Evolutionary conservation across 768 basidiomycete species (phyloP), one percentile per base, ranked within the genome.

Genomic region (Mrakia blollopis): DNA sequence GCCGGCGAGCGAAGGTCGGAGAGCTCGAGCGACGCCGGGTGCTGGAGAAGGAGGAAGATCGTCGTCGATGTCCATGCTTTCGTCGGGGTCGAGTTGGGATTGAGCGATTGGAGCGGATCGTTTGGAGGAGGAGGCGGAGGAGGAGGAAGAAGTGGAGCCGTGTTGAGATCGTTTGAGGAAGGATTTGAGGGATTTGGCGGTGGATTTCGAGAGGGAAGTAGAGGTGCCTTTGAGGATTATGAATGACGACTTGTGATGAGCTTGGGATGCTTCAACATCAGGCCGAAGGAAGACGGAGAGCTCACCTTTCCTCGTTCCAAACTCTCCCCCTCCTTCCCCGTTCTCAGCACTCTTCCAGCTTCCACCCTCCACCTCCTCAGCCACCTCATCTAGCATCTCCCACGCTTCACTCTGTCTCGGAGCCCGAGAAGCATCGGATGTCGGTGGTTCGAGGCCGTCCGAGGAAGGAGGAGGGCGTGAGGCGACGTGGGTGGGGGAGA

Each of bases 311-410:
- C 41, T 62, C 41, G 41, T 70, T 1, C 75, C 75, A 47, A 76
- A 76, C 69, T 76, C 75, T 35, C 60, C 47, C 25, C 44, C 63
- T 37, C 28, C 28, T 35, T 21, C 63, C 30, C 75, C 75, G 60
- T 76, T 76, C 57, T 76, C 37, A 10, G 75, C 75, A 44, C 75
- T 76, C 57, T 76, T 76, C 68, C 68, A 76, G 25, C 68, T 71
- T 3, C 65, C 41, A 23, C 41, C 57, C 23, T 62, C 75, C 25
- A 71, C 60, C 25, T 61, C 41, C 28, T 67, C 47, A 9, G 16
- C 47, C 16, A 69, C 6, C 10, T 71, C 75, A 28, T 71, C 69
- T 6, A 76, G 75, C 7, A 76, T 16, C 39, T 50, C 50, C 75
- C 75, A 76, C 10, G 75, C 54, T 32, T 76, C 75, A 44, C 61